Base-by-base conservation (phyloP, 2,329 filamentous ascomycete genomes). In the Trichoderma arundinaceum region DNA sequence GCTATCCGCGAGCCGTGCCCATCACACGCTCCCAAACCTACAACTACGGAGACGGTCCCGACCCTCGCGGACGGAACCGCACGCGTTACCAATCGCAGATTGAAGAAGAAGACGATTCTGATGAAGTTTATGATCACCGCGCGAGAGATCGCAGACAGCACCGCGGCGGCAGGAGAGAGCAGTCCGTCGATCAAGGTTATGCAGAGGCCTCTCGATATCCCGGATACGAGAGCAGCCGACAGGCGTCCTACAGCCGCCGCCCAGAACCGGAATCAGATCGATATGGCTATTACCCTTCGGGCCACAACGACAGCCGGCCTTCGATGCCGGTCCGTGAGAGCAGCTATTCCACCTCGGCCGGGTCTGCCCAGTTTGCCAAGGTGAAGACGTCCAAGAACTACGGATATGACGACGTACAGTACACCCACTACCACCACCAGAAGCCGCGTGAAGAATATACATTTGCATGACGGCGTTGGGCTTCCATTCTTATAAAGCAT, bases 11-110 rank as follows among this genome's bases (percentile, higher is more conserved):
- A 12, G 71, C 74, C 8, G 68, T 72, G 1, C 76, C 76, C 3
- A 69, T 77, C 3, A 44, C 71, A 9, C 72, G 79, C 44, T 66
- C 79, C 2, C 70, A 78, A 56, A 80, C 78, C 0, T 80, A 73
- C 57, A 72, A 71, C 43, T 73, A 73, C 51, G 67, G 69, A 5
- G 74, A 75, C 1, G 22, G 66, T 2, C 35, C 67, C 1, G 72
- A 75, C 9, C 68, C 72, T 6, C 77, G 78, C 5, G 79, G 79
- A 7, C 79, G 79, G 32, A 71, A 71, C 35, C 78, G 79, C 15
- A 78, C 77, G 10, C 76, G 75, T 51, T 69, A 75, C 69, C 75
- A 79, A 7, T 35, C 78, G 6, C 79, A 81, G 66, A 71, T 74
- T 13, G 69, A 72, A 9, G 75, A 75, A 3, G 75, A 75, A 4